A percentile compares a stretch with the other conserved stretches of the same genome.
Conservation (phyloP, 1,139 yeast genomes). For the Sugiyamaella paludigena region DNA sequence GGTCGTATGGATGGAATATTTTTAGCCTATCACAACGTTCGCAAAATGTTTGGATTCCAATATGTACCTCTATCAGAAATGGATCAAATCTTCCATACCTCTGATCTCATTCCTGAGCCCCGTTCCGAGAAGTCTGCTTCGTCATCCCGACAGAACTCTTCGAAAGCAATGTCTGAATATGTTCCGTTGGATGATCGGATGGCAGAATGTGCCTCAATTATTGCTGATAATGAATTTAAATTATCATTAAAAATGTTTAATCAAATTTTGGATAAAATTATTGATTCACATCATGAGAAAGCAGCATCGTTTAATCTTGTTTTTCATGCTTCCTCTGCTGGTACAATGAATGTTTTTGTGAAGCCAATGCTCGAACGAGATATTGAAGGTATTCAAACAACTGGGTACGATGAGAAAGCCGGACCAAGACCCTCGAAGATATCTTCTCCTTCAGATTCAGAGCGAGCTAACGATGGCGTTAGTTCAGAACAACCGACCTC, state of each 20-base stretch:
- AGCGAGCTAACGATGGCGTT: neutral
- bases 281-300: slow-evolving; percentile 29
- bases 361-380: slow-evolving; percentile 35
- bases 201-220: slow-evolving; percentile 41
- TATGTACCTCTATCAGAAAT: slow-evolving; percentile 74
- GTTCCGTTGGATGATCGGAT: slow-evolving; percentile 24
- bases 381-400: slow-evolving; percentile 28
- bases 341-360: slow-evolving; percentile 32
- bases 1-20: slow-evolving; percentile 98
- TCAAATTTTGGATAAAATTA: slow-evolving; percentile 47
- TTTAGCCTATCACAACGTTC: slow-evolving; percentile 83
- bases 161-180: neutral
- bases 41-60: slow-evolving; percentile 83
- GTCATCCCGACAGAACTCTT: slow-evolving; percentile 10
- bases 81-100: slow-evolving; percentile 58
- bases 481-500: neutral
- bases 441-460: neutral
- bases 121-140: slow-evolving; percentile 14
- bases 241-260: slow-evolving; percentile 60
- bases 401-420: neutral
- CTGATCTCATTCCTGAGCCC: slow-evolving; percentile 25
- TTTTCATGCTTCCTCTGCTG: slow-evolving; percentile 27
- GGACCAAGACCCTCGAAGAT: neutral
- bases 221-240: slow-evolving; percentile 74
- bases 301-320: slow-evolving; percentile 31